Base-by-base conservation (phyloP, 2,329 filamentous ascomycete genomes). In the Capronia epimyces region DNA sequence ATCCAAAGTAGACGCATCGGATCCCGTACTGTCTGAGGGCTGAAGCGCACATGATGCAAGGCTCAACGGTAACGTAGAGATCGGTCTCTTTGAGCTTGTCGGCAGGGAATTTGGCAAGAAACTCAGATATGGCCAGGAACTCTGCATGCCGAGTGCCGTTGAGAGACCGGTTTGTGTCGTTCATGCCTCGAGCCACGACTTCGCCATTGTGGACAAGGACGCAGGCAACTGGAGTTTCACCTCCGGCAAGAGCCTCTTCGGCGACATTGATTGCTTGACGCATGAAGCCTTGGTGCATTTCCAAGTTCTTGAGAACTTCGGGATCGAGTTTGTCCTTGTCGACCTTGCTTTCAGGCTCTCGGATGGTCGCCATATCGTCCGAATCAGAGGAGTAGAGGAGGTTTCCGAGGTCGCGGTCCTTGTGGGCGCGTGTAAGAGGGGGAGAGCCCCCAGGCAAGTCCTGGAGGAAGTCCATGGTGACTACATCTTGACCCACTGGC, bases 31-130 rank as follows among this genome's bases (percentile, higher is more conserved):
- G 94, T 45, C 89, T 82, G 44, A 98, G 78, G 46, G 94, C 82
- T 5, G 89, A 94, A 10, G 93, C 93, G 66, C 93, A 98, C 93
- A 98, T 98, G 72, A 98, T 89, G 68, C 93, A 98, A 3, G 93
- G 93, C 71, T 98, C 94, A 47, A 98, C 91, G 0, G 93, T 98
- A 43, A 98, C 93, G 69, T 98, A 98, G 45, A 98, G 80, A 64
- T 86, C 82, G 8, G 83, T 86, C 58, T 90, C 80, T 32, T 74
- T 75, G 60, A 97, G 75, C 56, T 91, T 80, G 10, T 77, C 78
- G 27, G 81, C 78, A 46, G 84, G 78, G 59, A 93, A 78, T 46
- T 76, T 77, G 18, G 77, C 71, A 40, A 87, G 73, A 59, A 86
- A 80, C 56, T 81, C 71, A 50, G 79, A 75, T 46, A 98, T 77